Evolutionary conservation across 1,284 basidiomycete genomes (phyloP).

Genomic region (Leccinum solheimii): DNA sequence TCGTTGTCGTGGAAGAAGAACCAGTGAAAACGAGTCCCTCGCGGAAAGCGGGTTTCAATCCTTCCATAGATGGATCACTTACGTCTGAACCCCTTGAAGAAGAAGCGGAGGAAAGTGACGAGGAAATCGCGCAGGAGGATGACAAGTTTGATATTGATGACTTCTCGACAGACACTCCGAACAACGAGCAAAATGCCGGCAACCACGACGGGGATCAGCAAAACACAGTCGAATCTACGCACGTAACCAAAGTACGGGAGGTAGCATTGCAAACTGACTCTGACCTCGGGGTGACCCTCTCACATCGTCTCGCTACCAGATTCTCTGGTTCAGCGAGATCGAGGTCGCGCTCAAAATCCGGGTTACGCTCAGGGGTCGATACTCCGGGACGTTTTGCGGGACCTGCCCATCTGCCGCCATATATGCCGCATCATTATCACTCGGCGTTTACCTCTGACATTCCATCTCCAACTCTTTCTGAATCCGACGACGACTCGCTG

Average conservation of each 20-base stretch:
- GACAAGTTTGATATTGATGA: conserved; percentile 92
- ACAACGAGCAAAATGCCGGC: conserved; percentile 34
- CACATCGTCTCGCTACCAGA: conserved; percentile 34
- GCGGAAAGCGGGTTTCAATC: conserved; percentile 21
- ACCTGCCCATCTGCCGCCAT: conserved; percentile 59
- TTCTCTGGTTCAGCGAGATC: conserved; percentile 41
- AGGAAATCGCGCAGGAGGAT: conserved; percentile 56
- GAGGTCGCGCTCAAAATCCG: conserved; percentile 44
- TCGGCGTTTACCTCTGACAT: conserved; percentile 29
- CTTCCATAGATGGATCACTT: conserved; percentile 20
- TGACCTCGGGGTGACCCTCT: conserved; percentile 35
- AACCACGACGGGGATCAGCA: conserved; percentile 19
- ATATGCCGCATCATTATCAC: conserved; percentile 19
- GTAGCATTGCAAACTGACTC: conserved; percentile 34
- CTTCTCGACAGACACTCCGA: conserved; percentile 57
- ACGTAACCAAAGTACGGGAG: conserved; percentile 35
- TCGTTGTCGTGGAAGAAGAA: conserved; percentile 94
- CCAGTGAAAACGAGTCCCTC: conserved; percentile 46
- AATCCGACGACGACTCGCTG: conserved; percentile 37
- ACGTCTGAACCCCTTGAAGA: conserved; percentile 41
- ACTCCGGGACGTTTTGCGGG: conserved; percentile 77
- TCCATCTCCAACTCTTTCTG: conserved; percentile 44
- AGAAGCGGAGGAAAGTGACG: conserved; percentile 38
- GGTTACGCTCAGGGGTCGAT: conserved; percentile 63
- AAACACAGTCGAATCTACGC: conserved; percentile 21